Base-by-base conservation (phyloP, 1,139 yeast species). In the Blastobotrys persicus region DNA sequence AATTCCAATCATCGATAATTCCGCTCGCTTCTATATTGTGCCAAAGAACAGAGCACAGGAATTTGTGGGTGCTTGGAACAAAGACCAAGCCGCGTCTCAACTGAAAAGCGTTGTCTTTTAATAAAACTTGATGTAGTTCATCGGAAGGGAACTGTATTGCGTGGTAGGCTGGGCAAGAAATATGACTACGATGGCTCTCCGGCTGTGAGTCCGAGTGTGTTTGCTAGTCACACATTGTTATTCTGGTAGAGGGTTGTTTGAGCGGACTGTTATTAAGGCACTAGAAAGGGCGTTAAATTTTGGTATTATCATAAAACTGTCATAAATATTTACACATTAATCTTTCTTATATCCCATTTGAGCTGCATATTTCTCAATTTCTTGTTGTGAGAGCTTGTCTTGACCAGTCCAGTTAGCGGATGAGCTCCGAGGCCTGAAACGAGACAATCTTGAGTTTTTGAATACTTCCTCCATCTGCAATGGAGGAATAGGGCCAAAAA, bases 401-500 rank as follows among this genome's bases (percentile, higher is more conserved):
- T 65, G 61, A 2, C 69, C 70, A 2, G 69, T 66, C 81, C 83
- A 79, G 48, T 73, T 74, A 0, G 81, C 77, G 2, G 85, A 81
- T 1, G 88, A 81, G 23, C 81, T 80, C 48, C 81, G 73, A 1
- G 81, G 77, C 53, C 85, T 72, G 47, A 79, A 69, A 50, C 74
- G 70, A 9, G 79, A 77, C 5, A 67, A 54, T 41, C 73, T 60
- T 12, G 74, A 65, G 39, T 69, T 73, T 46, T 78, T 77, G 62
- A 88, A 86, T 16, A 88, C 80, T 54, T 83, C 88, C 44, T 79
- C 85, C 64, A 87, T 78, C 43, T 81, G 78, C 50, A 87, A 68
- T 2, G 81, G 80, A 0, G 87, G 85, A 20, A 85, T 77, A 12
- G 87, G 85, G 0, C 96, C 96, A 72, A 91, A 89, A 1, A 89